phyloP scores from a whole-genome alignment of 2,329 filamentous ascomycete genomes.

The Curvularia sp. region DNA sequence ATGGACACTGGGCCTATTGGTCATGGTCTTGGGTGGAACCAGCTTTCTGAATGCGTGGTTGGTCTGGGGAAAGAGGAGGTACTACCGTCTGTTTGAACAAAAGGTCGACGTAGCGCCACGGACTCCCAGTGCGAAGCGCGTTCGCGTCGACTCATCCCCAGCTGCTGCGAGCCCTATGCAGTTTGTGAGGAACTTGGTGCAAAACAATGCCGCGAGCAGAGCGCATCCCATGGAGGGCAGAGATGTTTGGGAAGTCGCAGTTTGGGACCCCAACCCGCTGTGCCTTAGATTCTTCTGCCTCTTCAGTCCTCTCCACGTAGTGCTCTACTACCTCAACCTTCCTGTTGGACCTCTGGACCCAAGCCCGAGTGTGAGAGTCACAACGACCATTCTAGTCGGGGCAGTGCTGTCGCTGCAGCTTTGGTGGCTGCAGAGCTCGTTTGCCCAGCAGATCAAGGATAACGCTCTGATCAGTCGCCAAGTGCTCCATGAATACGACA shows the following conservation, averaged over 20 bases:
- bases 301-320: slow-evolving; percentile 92
- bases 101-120: slow-evolving; percentile 76
- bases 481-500: slow-evolving; percentile 94
- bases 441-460: slow-evolving; percentile 86
- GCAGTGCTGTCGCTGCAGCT: slow-evolving; percentile 78
- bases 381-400: slow-evolving; percentile 81
- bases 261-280: slow-evolving; percentile 92
- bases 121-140: slow-evolving; percentile 86
- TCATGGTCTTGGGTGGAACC: slow-evolving; percentile 71
- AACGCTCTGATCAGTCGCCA: slow-evolving; percentile 84
- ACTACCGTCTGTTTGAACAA: slow-evolving; percentile 90
- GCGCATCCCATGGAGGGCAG: slow-evolving; percentile 80
- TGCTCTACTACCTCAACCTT: slow-evolving; percentile 87
- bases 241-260: slow-evolving; percentile 92
- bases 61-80: slow-evolving; percentile 79
- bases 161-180: slow-evolving; percentile 78
- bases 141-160: slow-evolving; percentile 85
- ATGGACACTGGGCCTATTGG: slow-evolving; percentile 71
- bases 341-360: slow-evolving; percentile 78
- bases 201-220: slow-evolving; percentile 77
- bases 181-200: slow-evolving; percentile 71
- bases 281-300: slow-evolving; percentile 83
- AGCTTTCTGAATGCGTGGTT: slow-evolving; percentile 81
- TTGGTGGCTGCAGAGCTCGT: slow-evolving; percentile 73
- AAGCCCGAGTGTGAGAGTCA: slow-evolving; percentile 82